Evolutionary conservation across 2,329 filamentous ascomycete species (phyloP).

Genomic region (Sclerotinia sclerotiorum): DNA sequence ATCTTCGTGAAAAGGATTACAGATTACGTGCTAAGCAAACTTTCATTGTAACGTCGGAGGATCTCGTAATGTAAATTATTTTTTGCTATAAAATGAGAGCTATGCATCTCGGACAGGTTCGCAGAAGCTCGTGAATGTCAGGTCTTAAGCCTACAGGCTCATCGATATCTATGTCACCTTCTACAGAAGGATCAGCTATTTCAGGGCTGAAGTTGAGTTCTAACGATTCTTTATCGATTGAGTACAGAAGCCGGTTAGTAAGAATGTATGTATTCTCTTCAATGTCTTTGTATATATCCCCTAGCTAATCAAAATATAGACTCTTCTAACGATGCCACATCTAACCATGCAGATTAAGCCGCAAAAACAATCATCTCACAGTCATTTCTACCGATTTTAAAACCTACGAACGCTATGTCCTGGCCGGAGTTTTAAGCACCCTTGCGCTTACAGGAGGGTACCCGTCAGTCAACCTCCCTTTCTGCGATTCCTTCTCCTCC

Average conservation of each 20-base stretch:
- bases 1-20: slow-evolving; percentile 60
- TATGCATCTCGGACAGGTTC: slow-evolving; percentile 44
- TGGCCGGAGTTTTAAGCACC: slow-evolving; percentile 51
- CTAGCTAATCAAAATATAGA: background rate
- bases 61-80: slow-evolving; percentile 60
- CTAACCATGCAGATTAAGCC: background rate
- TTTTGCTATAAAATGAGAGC: slow-evolving; percentile 52
- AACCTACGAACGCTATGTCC: background rate
- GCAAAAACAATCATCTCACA: background rate
- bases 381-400: background rate
- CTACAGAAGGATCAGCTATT: background rate
- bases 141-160: background rate
- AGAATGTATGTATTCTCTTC: background rate
- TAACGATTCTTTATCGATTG: slow-evolving; percentile 64
- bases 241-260: slow-evolving; percentile 55
- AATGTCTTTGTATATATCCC: background rate
- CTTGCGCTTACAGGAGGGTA: slow-evolving; percentile 69
- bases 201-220: background rate
- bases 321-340: background rate
- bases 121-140: slow-evolving; percentile 30
- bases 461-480: slow-evolving; percentile 36
- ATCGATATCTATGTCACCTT: no score
- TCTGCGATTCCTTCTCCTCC: background rate
- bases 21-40: slow-evolving; percentile 54
- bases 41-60: slow-evolving; percentile 62